A percentile compares a stretch with the other conserved stretches of the same genome.
Evolutionary conservation across 805 yeast genomes (phyloP).

Genomic region (Candida coleopterorum): DNA sequence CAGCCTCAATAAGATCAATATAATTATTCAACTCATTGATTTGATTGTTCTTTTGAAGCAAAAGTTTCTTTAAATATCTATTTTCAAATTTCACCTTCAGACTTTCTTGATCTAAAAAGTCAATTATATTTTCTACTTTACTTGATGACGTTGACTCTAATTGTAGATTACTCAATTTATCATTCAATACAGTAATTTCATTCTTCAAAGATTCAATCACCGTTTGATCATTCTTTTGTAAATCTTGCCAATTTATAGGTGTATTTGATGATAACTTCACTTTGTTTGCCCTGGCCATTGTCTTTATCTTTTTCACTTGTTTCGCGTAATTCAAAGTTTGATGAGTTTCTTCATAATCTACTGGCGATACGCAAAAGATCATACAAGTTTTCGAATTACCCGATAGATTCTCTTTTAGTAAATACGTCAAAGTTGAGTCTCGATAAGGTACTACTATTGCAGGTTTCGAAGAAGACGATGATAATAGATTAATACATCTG

Average conservation of each 20-base stretch:
- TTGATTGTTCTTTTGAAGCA: constrained; percentile 15
- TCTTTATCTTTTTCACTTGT: constrained; percentile 64
- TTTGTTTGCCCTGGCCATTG: constrained; percentile 48
- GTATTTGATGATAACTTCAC: constrained; percentile 20
- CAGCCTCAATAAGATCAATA: constrained; percentile 19
- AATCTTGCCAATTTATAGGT: constrained; percentile 30
- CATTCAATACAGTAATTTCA: constrained; percentile 29
- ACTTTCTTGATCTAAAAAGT: constrained; percentile 29
- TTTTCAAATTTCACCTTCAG: constrained; percentile 30
- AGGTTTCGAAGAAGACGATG: constrained; percentile 46
- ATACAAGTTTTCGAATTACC: constrained; percentile 86
- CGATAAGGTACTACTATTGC: constrained; percentile 56
- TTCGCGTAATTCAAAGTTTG: constrained; percentile 77
- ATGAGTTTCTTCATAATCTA: constrained; percentile 71
- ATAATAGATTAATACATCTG: constrained; percentile 49
- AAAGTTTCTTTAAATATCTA: constrained; percentile 22
- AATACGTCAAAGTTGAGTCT: constrained; percentile 72
- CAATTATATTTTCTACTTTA: constrained; percentile 21
- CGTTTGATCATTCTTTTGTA: constrained; percentile 20
- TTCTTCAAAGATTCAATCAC: constrained; percentile 24
- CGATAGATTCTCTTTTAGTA: constrained; percentile 69
- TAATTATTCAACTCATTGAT: constrained; percentile 21
- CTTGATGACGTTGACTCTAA: constrained; percentile 1
- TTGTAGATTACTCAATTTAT: constrained; percentile 13
- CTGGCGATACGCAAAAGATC: constrained; percentile 83